A percentile compares a stretch with the other conserved stretches of the same genome.
These are phyloP conservation scores for Starmera dryadoides DNA, from an alignment of 805 yeast genomes.

Conservation along the genomic window DNA sequence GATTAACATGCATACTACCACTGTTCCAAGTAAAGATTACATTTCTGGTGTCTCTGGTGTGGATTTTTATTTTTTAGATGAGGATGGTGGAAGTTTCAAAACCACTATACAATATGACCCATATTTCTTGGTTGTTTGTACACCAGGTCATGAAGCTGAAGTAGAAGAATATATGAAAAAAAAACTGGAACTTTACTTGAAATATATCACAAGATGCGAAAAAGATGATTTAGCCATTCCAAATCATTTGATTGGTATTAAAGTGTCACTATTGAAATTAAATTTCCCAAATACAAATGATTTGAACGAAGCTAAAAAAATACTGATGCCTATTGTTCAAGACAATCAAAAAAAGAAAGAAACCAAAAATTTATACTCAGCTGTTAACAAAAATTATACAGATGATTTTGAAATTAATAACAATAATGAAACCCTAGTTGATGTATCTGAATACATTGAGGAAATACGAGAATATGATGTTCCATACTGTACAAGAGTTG, in stretches of 20 bases:
- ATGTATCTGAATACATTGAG: conserved; percentile 58
- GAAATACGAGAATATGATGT: conserved; percentile 94
- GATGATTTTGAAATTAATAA: conserved; percentile 12
- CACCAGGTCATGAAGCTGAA: conserved; percentile 49
- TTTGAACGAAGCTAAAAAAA: conserved; percentile 65
- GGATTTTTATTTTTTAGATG: conserved; percentile 89
- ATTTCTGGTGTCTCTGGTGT: conserved; percentile 79
- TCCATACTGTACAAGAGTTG: conserved; percentile 91
- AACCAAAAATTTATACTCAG: conserved; percentile 60
- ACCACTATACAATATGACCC: conserved; percentile 81
- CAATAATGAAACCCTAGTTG: conserved; percentile 23
- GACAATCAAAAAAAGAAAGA: conserved; percentile 57
- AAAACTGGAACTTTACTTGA: conserved; percentile 56
- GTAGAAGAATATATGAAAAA: conserved; percentile 80
- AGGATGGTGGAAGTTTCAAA: conserved; percentile 94
- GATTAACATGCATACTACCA: conserved; percentile 87
- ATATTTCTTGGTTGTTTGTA: conserved; percentile 67
- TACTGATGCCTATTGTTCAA: conserved; percentile 60
- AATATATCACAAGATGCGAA: conserved; percentile 41
- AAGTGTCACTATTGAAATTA: conserved; percentile 56
- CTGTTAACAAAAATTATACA: conserved; percentile 31
- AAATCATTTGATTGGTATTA: conserved; percentile 79
- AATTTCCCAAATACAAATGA: conserved; percentile 71
- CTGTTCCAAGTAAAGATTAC: conserved; percentile 50
- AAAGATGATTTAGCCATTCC: conserved; percentile 81